These are phyloP conservation scores for Aspergillus viridinutans DNA, from an alignment of 2,329 filamentous ascomycete genomes.

Conservation along the genomic window DNA sequence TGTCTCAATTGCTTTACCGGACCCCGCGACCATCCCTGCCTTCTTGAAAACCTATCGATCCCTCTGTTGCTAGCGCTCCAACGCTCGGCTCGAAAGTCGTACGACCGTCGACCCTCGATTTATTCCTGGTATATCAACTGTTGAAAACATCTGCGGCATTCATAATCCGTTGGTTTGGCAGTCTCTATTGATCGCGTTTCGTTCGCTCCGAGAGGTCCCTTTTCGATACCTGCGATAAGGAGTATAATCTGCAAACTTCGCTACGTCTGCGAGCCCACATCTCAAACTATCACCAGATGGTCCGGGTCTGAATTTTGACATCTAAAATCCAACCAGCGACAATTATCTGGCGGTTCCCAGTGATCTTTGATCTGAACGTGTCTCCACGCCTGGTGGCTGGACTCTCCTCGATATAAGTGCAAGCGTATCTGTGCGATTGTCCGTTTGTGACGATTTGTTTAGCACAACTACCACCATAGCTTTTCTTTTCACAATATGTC, in stretches of 20 bases:
- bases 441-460: conserved; percentile 4
- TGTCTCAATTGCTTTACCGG: conserved; percentile 12
- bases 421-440: conserved; percentile 2
- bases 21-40: conserved; percentile 13
- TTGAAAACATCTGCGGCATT: not conserved
- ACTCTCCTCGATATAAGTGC: conserved; percentile 3
- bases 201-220: not conserved
- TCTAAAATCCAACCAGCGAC: not conserved
- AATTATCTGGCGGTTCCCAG: not conserved
- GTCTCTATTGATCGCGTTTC: not conserved
- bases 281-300: conserved; percentile 11
- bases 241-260: conserved; percentile 6
- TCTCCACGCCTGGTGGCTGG: conserved; percentile 7
- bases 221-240: conserved; percentile 12
- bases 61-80: not conserved
- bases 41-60: not conserved
- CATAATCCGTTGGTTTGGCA: not conserved
- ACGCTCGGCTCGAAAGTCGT: not conserved
- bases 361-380: not conserved
- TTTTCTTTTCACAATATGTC: conserved; percentile 28
- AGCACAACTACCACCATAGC: conserved; percentile 7
- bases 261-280: conserved; percentile 2
- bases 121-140: not conserved
- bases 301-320: not conserved
- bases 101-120: not conserved